Evolutionary conservation across 768 basidiomycete species (phyloP), one percentile per base, ranked within the genome.

Genomic region (Lentinula boryana): DNA sequence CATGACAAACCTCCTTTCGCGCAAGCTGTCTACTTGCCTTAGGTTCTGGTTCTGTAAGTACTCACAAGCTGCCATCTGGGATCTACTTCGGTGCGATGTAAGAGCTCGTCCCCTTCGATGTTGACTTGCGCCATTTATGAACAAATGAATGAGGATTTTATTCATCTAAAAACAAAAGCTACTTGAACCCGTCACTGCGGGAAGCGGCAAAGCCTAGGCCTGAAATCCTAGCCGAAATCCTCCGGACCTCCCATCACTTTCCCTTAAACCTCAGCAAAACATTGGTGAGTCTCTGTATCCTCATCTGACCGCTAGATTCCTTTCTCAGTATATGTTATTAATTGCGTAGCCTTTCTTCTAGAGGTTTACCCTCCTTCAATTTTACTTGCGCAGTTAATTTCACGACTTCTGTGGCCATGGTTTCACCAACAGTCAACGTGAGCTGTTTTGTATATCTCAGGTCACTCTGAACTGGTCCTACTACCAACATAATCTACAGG

Each of bases 401-500:
- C 32, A 31, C 16, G 35, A 48, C 10, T 35, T 49, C 12, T 27
- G 33, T 23, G 31, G 15, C 63, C 66, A 91, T 91, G 89, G 84
- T 78, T 68, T 89, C 89, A 66, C 73, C 87, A 68, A 90, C 89
- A 64, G 78, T 90, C 70, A 91, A 89, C 74, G 89, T 90, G 76
- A 67, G 87, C 77, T 55, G 49, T 55, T 56, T 36, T 33, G n/a
- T 51, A 23, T 23, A 16, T 53, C 23, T 41, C 54, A 49, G 18
- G 60, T 27, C 49, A 46, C 41, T 51, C 56, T 52, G 21, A 48
- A 8, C 21, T 12, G 46, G 46, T 9, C 12, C 0, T 48, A 48
- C 46, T 56, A 54, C 61, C 44, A 18, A 49, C 27, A 55, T 10
- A 56, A 38, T 32, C 69, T 36, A 15, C 72, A 95, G 96, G 96